Percentiles rank a stretch among this genome's conserved stretches.
Evolutionary conservation across 108 stramenopile species (phyloP).

Genomic region (Heterococcus sp.): DNA sequence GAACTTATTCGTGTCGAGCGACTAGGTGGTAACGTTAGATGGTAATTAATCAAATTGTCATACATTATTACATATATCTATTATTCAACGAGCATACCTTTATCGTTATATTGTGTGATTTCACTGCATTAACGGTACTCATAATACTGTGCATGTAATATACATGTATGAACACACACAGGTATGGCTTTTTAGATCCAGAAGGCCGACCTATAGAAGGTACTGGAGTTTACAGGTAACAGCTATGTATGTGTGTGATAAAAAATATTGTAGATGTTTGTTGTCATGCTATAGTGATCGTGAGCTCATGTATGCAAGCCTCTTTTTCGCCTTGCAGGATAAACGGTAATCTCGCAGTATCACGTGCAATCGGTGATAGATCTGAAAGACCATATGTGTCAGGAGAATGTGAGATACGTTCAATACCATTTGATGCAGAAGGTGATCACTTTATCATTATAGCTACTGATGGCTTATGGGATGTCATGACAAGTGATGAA

Average conservation of each 20-base stretch:
- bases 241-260: too few relatives aligned
- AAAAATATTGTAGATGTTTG: not conserved
- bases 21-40: conserved; percentile 3
- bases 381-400: conserved; percentile 70
- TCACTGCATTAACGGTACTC: not conserved
- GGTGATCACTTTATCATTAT: conserved; percentile 64
- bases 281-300: not conserved
- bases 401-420: conserved; percentile 39
- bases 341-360: conserved; percentile 88
- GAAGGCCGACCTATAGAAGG: conserved; percentile 38
- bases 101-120: not conserved
- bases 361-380: conserved; percentile 88
- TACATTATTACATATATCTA: not conserved
- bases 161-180: not conserved
- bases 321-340: conserved; percentile 58
- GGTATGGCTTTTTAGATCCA: conserved; percentile 24
- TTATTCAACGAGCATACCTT: not conserved
- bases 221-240: conserved; percentile 69
- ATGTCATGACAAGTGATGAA: conserved; percentile 91
- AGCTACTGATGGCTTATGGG: conserved; percentile 93
- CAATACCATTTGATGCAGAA: conserved; percentile 46
- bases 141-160: not conserved
- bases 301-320: not conserved
- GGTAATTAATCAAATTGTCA: not conserved
- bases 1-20: conserved; percentile 22